These are phyloP conservation scores for Triglochin maritima DNA, from an alignment of 106 monocot species.

Conservation along the genomic window DNA sequence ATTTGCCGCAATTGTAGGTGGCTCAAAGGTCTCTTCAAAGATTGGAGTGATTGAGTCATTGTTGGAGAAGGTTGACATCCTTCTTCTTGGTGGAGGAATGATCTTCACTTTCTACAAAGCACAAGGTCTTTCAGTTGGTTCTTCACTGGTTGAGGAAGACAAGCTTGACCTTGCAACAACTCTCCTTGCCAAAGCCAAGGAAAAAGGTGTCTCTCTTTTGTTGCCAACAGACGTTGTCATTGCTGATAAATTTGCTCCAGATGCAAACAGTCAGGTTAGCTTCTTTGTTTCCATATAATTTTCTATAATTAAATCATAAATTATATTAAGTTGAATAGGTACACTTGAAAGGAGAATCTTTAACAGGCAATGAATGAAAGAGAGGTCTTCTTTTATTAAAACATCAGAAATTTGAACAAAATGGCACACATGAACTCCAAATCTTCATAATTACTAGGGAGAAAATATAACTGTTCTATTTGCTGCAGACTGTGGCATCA, in stretches of 20 bases:
- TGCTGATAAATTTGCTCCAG: slow-evolving; percentile 29
- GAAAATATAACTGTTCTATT: not conserved
- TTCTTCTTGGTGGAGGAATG: slow-evolving; percentile 30
- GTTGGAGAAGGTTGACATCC: slow-evolving; percentile 26
- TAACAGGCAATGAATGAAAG: not conserved
- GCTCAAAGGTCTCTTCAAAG: slow-evolving; percentile 29
- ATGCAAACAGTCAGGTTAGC: slow-evolving; percentile 24
- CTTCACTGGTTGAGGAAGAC: slow-evolving; percentile 29
- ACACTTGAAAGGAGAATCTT: not conserved
- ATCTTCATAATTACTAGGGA: too few species aligned
- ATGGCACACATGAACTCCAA: too few species aligned
- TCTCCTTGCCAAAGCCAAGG: slow-evolving; percentile 21
- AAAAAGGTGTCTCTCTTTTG: slow-evolving; percentile 23
- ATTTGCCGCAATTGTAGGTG: slow-evolving; percentile 32
- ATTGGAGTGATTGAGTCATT: slow-evolving; percentile 29
- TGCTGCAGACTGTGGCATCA: slow-evolving; percentile 15
- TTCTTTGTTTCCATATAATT: not conserved
- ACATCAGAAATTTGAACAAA: not conserved
- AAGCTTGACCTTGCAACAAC: slow-evolving; percentile 25
- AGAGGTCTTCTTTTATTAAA: not conserved
- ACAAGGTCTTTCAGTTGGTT: slow-evolving; percentile 23
- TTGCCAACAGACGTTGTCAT: slow-evolving; percentile 23
- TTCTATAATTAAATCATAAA: not conserved
- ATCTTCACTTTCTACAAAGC: slow-evolving; percentile 33
- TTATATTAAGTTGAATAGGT: not conserved